A percentile compares a stretch with the other conserved stretches of the same genome.
phyloP scores from a whole-genome alignment of 2,329 filamentous ascomycete species.

The Fusarium armeniacum region DNA sequence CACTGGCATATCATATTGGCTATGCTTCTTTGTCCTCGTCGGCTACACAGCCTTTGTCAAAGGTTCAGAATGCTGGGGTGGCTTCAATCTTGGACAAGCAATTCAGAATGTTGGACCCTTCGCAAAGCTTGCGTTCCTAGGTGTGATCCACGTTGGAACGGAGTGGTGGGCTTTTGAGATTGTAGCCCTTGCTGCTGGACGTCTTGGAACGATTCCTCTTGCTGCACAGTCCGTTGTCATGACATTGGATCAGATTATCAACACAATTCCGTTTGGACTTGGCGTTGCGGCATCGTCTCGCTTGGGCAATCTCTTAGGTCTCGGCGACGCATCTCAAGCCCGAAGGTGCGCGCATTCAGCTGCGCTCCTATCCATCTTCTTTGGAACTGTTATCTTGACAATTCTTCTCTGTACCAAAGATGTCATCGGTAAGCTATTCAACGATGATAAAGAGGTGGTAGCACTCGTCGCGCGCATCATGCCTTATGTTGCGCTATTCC shows the following conservation, averaged over 20 bases:
- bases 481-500: slow-evolving; percentile 89
- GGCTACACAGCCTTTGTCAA: slow-evolving; percentile 78
- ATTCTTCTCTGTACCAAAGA: slow-evolving; percentile 79
- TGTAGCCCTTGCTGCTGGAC: slow-evolving; percentile 84
- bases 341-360: slow-evolving; percentile 80
- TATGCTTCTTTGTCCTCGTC: slow-evolving; percentile 81
- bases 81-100: slow-evolving; percentile 72
- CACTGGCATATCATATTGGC: slow-evolving; percentile 88
- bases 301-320: slow-evolving; percentile 84
- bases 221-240: slow-evolving; percentile 91
- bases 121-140: slow-evolving; percentile 79
- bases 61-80: slow-evolving; percentile 85
- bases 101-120: slow-evolving; percentile 79
- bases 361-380: slow-evolving; percentile 77
- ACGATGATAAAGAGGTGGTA: slow-evolving; percentile 80
- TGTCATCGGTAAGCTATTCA: slow-evolving; percentile 84
- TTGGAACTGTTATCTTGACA: slow-evolving; percentile 76
- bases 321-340: slow-evolving; percentile 74
- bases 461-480: slow-evolving; percentile 81
- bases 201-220: slow-evolving; percentile 82
- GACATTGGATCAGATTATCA: slow-evolving; percentile 88
- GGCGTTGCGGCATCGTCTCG: slow-evolving; percentile 84
- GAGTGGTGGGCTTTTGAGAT: slow-evolving; percentile 98
- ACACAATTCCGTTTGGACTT: slow-evolving; percentile 87
- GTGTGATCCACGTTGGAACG: slow-evolving; percentile 86